Evolutionary conservation across 352 stramenopile genomes (phyloP).

Genomic region (Achlya hypogyna): DNA sequence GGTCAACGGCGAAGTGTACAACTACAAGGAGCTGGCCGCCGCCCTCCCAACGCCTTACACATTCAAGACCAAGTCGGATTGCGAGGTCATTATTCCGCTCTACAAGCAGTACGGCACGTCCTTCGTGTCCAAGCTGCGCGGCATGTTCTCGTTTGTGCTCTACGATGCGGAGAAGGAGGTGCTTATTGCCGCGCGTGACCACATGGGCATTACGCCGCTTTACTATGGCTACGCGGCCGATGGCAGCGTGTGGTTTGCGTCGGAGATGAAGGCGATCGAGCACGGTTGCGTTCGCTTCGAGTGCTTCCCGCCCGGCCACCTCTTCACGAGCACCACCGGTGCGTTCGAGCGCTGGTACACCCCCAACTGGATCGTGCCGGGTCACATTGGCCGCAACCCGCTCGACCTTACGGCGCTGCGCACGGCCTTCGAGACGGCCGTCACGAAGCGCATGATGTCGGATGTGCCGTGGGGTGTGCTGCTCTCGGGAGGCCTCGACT

Average conservation of each 20-base stretch:
- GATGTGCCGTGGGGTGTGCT: constrained; percentile 98
- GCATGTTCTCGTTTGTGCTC: constrained; percentile 99
- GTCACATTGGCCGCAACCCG: constrained; percentile 47
- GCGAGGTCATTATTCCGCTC: constrained; percentile 95
- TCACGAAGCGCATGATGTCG: constrained; percentile 97
- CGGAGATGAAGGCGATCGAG: constrained; percentile 96
- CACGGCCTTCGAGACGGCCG: constrained; percentile 88
- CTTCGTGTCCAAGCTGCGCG: constrained; percentile 88
- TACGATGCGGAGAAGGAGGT: constrained; percentile 92
- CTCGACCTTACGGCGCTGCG: constrained; percentile 75
- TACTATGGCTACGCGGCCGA: constrained; percentile 98
- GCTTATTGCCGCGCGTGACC: constrained; percentile 92
- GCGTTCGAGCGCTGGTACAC: constrained; percentile 94
- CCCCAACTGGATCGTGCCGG: constrained; percentile 85
- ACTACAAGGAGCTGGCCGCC: constrained; percentile 94
- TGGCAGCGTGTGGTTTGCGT: constrained; percentile 94
- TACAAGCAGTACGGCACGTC: constrained; percentile 87
- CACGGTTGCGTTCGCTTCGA: constrained; percentile 78
- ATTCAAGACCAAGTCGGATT: constrained; percentile 95
- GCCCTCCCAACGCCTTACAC: constrained; percentile 82
- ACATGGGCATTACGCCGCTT: constrained; percentile 97
- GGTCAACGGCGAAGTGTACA: constrained; percentile 99
- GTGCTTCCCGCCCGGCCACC: constrained; percentile 86
- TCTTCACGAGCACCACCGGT: constrained; percentile 79
- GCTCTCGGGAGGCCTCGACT: constrained; percentile 96